phyloP scores from a whole-genome alignment of 2,329 filamentous ascomycete genomes.

The Dendryphion nanum region DNA sequence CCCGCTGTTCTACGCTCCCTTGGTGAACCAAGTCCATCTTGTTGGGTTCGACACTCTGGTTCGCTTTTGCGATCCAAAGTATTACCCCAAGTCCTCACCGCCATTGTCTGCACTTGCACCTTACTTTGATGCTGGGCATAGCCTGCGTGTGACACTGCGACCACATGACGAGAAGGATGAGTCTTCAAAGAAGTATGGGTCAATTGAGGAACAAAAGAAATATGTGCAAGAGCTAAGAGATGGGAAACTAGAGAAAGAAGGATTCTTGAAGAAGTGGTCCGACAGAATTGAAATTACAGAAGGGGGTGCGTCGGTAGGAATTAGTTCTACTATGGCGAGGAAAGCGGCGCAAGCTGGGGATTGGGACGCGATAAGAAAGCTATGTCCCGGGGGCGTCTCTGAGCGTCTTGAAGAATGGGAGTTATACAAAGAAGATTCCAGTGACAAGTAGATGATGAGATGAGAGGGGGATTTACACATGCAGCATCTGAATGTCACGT shows the following conservation, averaged over 20 bases:
- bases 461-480: conserved; percentile 20
- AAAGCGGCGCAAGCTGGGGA: conserved; percentile 52
- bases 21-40: conserved; percentile 62
- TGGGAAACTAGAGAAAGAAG: conserved; percentile 51
- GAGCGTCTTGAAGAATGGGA: conserved; percentile 57
- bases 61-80: conserved; percentile 70
- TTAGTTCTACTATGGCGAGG: conserved; percentile 63
- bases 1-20: conserved; percentile 34
- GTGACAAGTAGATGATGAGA: conserved; percentile 37
- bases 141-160: conserved; percentile 63
- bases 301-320: conserved; percentile 46
- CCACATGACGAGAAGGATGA: conserved; percentile 40
- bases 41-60: conserved; percentile 75
- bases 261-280: conserved; percentile 60
- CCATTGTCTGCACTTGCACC: conserved; percentile 57
- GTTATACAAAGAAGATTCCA: conserved; percentile 53
- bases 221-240: conserved; percentile 54
- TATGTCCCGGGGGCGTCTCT: conserved; percentile 59
- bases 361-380: conserved; percentile 46
- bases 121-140: conserved; percentile 61
- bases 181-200: conserved; percentile 58
- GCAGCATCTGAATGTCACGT: no score
- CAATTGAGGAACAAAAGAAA: conserved; percentile 51
- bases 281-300: conserved; percentile 60
- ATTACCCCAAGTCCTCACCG: conserved; percentile 55